Percentiles rank a stretch among this genome's conserved stretches.
These are phyloP conservation scores for Astraeus odoratus DNA, from an alignment of 768 basidiomycete species.

Conservation along the genomic window DNA sequence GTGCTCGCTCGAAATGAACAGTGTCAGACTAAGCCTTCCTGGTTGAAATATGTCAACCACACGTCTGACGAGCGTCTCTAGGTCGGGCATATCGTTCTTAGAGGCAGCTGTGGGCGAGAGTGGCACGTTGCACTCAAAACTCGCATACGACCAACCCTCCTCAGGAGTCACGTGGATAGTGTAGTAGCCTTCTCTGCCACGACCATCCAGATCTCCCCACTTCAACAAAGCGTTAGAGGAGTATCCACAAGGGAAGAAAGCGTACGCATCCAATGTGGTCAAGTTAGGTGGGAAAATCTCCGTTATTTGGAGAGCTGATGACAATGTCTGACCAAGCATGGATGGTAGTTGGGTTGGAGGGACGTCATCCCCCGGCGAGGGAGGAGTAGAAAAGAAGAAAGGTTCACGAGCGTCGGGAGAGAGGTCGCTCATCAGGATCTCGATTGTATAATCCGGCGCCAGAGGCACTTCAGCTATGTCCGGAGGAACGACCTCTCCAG, in stretches of 20 bases:
- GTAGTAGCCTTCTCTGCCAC: slow-evolving; percentile 80
- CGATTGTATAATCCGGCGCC: slow-evolving; percentile 85
- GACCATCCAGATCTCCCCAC: slow-evolving; percentile 37
- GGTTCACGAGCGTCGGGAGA: slow-evolving; percentile 64
- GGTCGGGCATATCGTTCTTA: slow-evolving; percentile 53
- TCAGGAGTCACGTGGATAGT: slow-evolving; percentile 99
- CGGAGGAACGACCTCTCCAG: slow-evolving; percentile 27
- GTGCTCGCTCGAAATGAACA: slow-evolving; percentile 77
- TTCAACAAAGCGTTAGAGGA: slow-evolving; percentile 85
- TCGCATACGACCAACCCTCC: slow-evolving; percentile 96
- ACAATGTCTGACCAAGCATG: slow-evolving; percentile 37
- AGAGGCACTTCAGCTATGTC: slow-evolving; percentile 10
- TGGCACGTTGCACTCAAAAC: slow-evolving; percentile 98
- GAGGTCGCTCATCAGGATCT: slow-evolving; percentile 95
- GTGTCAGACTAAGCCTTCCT: slow-evolving; percentile 72
- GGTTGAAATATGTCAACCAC: slow-evolving; percentile 94
- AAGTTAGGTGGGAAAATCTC: slow-evolving; percentile 73
- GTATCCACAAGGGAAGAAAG: slow-evolving; percentile 94
- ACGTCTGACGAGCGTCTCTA: slow-evolving; percentile 75
- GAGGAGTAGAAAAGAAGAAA: slow-evolving; percentile 55
- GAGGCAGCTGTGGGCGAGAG: slow-evolving; percentile 31
- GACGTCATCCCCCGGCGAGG: slow-evolving; percentile 47
- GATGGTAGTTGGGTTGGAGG: slow-evolving; percentile 28
- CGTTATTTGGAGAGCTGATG: slow-evolving; percentile 69
- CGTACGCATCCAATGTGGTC: slow-evolving; percentile 86